These are phyloP conservation scores for Mortierella alpina DNA, from an alignment of 192 early-diverging fungal genomes.

Conservation along the genomic window DNA sequence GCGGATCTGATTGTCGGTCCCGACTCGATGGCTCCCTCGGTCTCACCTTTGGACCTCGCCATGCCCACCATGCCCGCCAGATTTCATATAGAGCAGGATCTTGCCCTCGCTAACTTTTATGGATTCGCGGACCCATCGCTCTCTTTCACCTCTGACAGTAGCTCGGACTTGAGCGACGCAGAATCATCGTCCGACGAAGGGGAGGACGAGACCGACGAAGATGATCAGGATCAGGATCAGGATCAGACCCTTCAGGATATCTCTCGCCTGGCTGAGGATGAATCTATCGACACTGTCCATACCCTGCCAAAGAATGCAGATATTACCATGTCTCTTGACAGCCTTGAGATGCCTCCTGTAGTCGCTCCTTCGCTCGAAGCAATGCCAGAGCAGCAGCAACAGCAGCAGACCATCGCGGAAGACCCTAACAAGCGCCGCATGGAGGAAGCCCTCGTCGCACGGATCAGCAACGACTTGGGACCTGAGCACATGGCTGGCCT, in stretches of 20 bases:
- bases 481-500: slow-evolving; percentile 48
- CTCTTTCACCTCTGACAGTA: slow-evolving; percentile 23
- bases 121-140: slow-evolving; percentile 28
- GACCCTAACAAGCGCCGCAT: slow-evolving; percentile 50
- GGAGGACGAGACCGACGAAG: slow-evolving; percentile 15
- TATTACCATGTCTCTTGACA: not conserved
- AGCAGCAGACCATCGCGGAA: not conserved
- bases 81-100: slow-evolving; percentile 25
- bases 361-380: not conserved
- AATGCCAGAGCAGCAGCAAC: not conserved
- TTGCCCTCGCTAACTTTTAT: slow-evolving; percentile 41
- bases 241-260: not conserved
- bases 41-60: slow-evolving; percentile 31
- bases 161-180: slow-evolving; percentile 29
- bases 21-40: slow-evolving; percentile 23
- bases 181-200: slow-evolving; percentile 28
- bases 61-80: slow-evolving; percentile 7
- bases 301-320: not conserved
- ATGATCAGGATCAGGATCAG: slow-evolving; percentile 15
- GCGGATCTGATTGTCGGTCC: slow-evolving; percentile 49
- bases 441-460: slow-evolving; percentile 39
- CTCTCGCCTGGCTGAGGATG: not conserved
- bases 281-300: not conserved
- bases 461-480: slow-evolving; percentile 49
- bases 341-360: not conserved